These are phyloP conservation scores for Juncus inflexus DNA, from an alignment of 176 grass and related monocot genomes.

Conservation along the genomic window DNA sequence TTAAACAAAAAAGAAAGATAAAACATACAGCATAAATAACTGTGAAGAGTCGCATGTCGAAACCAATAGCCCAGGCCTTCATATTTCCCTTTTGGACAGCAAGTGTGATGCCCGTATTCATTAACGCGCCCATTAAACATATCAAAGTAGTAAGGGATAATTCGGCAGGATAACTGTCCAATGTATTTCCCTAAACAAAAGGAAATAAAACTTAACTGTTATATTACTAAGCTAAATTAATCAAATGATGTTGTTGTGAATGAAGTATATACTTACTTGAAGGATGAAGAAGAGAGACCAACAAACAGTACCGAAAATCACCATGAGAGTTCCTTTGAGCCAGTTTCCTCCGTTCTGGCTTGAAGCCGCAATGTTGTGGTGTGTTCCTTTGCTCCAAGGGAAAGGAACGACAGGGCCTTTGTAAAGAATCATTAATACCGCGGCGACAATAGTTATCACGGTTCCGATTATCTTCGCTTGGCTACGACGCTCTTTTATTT, in stretches of 20 bases:
- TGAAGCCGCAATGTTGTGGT: conserved; percentile 16
- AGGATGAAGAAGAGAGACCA: conserved; percentile 86
- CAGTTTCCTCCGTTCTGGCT: conserved; percentile 20
- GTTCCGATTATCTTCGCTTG: conserved; percentile 84
- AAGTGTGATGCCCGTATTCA: conserved; percentile 59
- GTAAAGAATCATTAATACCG: conserved; percentile 89
- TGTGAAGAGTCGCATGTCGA: conserved; percentile 85
- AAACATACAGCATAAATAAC: conserved; percentile 66
- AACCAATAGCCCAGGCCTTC: conserved; percentile 69
- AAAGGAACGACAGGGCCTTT: conserved; percentile 61
- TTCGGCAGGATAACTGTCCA: conserved; percentile 64
- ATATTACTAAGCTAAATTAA: too few species aligned
- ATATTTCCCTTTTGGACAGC: conserved; percentile 49
- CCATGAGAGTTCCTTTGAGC: conserved; percentile 61
- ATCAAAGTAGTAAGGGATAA: conserved; percentile 68
- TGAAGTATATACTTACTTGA: conserved; percentile 39
- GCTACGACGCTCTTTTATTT: conserved; percentile 51
- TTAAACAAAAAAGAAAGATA: not conserved
- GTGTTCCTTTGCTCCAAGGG: conserved; percentile 53
- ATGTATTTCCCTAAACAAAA: conserved; percentile 48
- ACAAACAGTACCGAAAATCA: conserved; percentile 50
- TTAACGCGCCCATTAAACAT: conserved; percentile 53
- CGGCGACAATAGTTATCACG: conserved; percentile 51
- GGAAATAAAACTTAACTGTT: not conserved
- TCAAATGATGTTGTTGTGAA: not conserved